These are phyloP conservation scores for Cyamopsis tetragonoloba DNA, from an alignment of 306 rosid genomes.

Conservation along the genomic window DNA sequence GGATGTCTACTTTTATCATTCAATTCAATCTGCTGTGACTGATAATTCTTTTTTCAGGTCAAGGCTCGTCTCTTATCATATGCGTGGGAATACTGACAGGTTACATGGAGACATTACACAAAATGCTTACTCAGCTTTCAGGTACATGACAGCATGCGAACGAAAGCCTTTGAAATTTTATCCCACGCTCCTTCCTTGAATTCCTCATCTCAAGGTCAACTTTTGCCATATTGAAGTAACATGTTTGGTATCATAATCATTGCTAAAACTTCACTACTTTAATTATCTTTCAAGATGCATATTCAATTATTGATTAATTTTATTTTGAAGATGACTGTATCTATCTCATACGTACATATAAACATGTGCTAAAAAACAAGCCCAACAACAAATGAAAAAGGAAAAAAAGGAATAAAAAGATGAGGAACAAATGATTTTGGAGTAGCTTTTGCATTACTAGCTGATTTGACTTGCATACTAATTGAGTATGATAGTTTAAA, in stretches of 20 bases:
- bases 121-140: slow-evolving; percentile 90
- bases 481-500: background rate
- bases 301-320: background rate
- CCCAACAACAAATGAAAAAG: background rate
- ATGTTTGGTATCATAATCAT: slow-evolving; percentile 12
- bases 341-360: background rate
- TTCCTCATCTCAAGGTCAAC: background rate
- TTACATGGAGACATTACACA: slow-evolving; percentile 83
- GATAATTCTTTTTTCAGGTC: slow-evolving; percentile 62
- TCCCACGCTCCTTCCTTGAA: background rate
- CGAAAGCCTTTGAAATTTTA: slow-evolving; percentile 8
- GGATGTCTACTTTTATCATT: background rate
- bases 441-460: background rate
- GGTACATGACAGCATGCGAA: slow-evolving; percentile 48
- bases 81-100: slow-evolving; percentile 95
- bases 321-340: slow-evolving; percentile 7
- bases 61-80: slow-evolving; percentile 87
- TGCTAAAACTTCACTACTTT: no score
- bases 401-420: slow-evolving; percentile 1
- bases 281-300: background rate
- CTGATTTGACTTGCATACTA: slow-evolving; percentile 12
- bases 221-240: background rate
- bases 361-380: no score
- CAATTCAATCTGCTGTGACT: slow-evolving; percentile 29
- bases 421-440: background rate